Base-by-base conservation (phyloP, 1,284 basidiomycete species). In the Grifola frondosa region DNA sequence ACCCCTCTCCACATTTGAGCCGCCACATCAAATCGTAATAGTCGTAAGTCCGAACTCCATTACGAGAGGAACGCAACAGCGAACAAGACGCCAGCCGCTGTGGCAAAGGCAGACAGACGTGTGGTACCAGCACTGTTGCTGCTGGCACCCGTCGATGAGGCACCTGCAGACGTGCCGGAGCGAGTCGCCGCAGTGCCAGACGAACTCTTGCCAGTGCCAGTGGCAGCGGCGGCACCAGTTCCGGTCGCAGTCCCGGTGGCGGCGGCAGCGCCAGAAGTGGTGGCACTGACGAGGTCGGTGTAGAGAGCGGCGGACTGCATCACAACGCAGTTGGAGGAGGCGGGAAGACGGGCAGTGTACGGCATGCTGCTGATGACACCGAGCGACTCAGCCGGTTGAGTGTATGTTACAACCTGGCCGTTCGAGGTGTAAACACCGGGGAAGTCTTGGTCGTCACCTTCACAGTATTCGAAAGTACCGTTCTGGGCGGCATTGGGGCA, bases 251-350 rank as follows among this genome's bases (percentile, higher is more conserved):
- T 47, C 12, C 54, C 55, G 12, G 56, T 46, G 6, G 61, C 55
- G 19, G 57, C 33, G 19, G 53, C 39, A 15, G 67, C 50, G 7
- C 53, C 48, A 32, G 62, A 58, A 37, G 49, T 65, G 61, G 65
- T 59, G 7, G 68, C 49, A 17, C 65, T 56, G 12, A 66, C 56
- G 40, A 69, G 51, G 10, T 54, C 51, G 7, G 62, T 55, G 65
- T 66, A 89, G 20, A 89, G 67, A 16, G 68, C 72, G 1, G 74
- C 56, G 13, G 78, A 82, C 19, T 68, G 56, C 62, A 72, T 81
- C 1, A 76, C 73, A 20, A 71, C 67, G 60, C 88, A 91, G 65
- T 78, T 78, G 35, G 78, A 81, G 20, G 76, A 77, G 1, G 78
- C 64, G 7, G 88, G 84, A 23, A 81, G 62, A 7, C 60, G 62